Conservation (phyloP, 2,329 filamentous ascomycete genomes). For the Thielaviopsis musarum region DNA sequence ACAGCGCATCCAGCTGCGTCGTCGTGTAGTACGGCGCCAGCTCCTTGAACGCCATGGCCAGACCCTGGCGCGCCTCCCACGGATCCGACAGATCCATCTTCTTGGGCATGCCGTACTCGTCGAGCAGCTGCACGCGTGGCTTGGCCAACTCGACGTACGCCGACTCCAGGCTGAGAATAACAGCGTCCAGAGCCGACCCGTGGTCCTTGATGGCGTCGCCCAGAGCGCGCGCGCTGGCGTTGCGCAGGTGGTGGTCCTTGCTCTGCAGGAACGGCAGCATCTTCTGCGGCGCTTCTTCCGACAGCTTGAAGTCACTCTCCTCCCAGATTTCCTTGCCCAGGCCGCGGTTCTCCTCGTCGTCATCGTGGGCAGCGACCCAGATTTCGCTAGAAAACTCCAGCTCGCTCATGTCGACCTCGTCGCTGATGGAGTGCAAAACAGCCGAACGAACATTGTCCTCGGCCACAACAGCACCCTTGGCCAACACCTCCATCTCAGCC, state of each 20-base stretch:
- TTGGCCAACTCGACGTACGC: slow-evolving; percentile 68
- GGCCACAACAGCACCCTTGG: slow-evolving; percentile 61
- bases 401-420: slow-evolving; percentile 83
- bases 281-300: slow-evolving; percentile 44
- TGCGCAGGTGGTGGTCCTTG: slow-evolving; percentile 63
- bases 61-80: slow-evolving; percentile 82
- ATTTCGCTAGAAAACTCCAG: slow-evolving; percentile 75
- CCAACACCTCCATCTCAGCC: slow-evolving; percentile 58
- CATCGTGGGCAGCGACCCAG: slow-evolving; percentile 86
- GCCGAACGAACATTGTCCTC: slow-evolving; percentile 68
- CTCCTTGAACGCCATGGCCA: slow-evolving; percentile 74
- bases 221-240: slow-evolving; percentile 66
- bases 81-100: slow-evolving; percentile 77
- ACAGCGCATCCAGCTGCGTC: slow-evolving; percentile 55
- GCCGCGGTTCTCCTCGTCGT: slow-evolving; percentile 71
- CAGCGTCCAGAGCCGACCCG: slow-evolving; percentile 38
- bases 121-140: slow-evolving; percentile 65
- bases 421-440: slow-evolving; percentile 74
- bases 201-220: slow-evolving; percentile 54
- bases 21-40: slow-evolving; percentile 54
- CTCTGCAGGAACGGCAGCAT: slow-evolving; percentile 68
- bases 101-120: slow-evolving; percentile 86
- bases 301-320: slow-evolving; percentile 65
- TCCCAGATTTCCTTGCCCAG: slow-evolving; percentile 85
- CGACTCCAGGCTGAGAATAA: slow-evolving; percentile 48